Percentiles rank a stretch among this genome's conserved stretches.
These are phyloP conservation scores for Dactylorhiza incarnata DNA, from an alignment of 106 monocot species.

Conservation along the genomic window DNA sequence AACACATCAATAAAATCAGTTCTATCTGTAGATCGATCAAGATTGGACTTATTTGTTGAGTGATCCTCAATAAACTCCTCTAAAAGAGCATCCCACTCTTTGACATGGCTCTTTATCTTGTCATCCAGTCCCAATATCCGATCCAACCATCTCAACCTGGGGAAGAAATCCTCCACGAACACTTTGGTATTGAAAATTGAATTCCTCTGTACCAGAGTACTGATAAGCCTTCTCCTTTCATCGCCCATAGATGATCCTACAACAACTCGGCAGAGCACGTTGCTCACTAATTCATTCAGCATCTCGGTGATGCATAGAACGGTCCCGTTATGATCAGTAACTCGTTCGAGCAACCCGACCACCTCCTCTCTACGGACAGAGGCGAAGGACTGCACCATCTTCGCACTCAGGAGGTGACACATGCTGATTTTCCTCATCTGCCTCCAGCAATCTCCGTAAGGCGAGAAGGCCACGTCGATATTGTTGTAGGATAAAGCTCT, in stretches of 20 bases:
- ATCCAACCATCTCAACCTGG: conserved; percentile 23
- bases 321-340: not conserved
- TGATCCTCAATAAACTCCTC: conserved; percentile 15
- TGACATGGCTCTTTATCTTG: not conserved
- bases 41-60: not conserved
- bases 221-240: not conserved
- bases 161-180: conserved; percentile 30
- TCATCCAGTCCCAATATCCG: conserved; percentile 6
- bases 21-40: too few relatives aligned
- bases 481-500: not conserved
- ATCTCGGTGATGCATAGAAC: not conserved
- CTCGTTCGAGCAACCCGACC: not conserved
- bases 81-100: conserved; percentile 15
- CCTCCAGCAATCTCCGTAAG: conserved; percentile 16
- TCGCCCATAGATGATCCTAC: not conserved
- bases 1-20: not conserved
- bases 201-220: not conserved
- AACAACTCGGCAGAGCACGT: conserved; percentile 7
- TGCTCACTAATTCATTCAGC: not conserved
- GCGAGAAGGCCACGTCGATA: not conserved
- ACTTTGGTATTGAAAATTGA: not conserved
- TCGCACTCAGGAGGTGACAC: not conserved
- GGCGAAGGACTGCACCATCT: not conserved
- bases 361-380: conserved; percentile 1
- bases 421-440: not conserved